Conservation (phyloP, 768 basidiomycete species). For the Boletus rubroflammeus region DNA sequence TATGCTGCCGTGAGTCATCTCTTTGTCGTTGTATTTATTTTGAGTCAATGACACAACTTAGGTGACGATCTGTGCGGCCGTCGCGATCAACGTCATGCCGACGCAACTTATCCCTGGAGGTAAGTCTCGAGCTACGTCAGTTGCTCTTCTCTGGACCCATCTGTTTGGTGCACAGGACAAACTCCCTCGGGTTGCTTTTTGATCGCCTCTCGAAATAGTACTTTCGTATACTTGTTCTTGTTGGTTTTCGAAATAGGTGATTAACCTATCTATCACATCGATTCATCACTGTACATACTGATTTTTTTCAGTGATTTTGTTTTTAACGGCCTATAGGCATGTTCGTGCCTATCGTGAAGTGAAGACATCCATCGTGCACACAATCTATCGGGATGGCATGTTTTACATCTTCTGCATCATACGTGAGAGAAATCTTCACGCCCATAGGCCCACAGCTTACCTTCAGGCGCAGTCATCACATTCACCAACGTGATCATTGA, state of each 20-base stretch:
- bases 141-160: background rate
- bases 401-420: slow-evolving; percentile 19
- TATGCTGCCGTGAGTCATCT: slow-evolving; percentile 9
- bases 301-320: slow-evolving; percentile 4
- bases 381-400: slow-evolving; percentile 15
- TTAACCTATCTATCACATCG: background rate
- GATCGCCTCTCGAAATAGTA: background rate
- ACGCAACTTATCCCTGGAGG: slow-evolving; percentile 3
- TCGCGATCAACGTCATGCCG: slow-evolving; percentile 1
- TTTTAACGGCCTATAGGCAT: slow-evolving; percentile 3
- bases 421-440: background rate
- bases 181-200: background rate
- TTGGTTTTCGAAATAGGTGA: slow-evolving; percentile 11
- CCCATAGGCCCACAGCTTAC: background rate
- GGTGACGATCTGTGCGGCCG: slow-evolving; percentile 6
- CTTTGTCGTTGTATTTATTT: no score
- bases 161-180: background rate
- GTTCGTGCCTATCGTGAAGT: slow-evolving; percentile 5
- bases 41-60: background rate
- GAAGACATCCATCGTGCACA: background rate
- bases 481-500: slow-evolving; percentile 10
- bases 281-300: background rate
- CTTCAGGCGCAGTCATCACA: slow-evolving; percentile 9
- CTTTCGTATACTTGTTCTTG: slow-evolving; percentile 7
- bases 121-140: background rate